Percentiles rank a stretch among this genome's conserved stretches.
Evolutionary conservation across 2,329 filamentous ascomycete genomes (phyloP).

Genomic region (Aureobasidium sp.): DNA sequence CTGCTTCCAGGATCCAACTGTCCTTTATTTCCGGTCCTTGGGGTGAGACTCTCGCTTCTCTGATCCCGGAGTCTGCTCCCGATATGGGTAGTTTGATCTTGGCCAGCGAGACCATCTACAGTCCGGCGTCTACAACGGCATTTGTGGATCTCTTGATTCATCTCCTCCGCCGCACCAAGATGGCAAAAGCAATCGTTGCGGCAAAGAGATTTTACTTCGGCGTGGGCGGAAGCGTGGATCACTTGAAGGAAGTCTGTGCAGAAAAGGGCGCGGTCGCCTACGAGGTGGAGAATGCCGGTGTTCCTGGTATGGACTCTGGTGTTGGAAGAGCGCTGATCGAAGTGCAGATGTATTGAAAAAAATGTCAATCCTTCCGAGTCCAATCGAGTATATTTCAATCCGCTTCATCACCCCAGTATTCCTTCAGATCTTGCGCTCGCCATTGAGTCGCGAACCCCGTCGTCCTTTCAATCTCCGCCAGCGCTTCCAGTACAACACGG

Average conservation of each 20-base stretch:
- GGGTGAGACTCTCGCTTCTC: slow-evolving; percentile 51
- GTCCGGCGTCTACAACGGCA: slow-evolving; percentile 57
- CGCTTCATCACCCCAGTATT: slow-evolving; percentile 40
- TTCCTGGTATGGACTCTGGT: slow-evolving; percentile 34
- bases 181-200: slow-evolving; percentile 56
- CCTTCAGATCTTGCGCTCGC: slow-evolving; percentile 44
- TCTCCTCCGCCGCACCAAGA: slow-evolving; percentile 45
- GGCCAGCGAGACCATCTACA: slow-evolving; percentile 78
- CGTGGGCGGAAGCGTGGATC: slow-evolving; percentile 71
- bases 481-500: slow-evolving; percentile 38
- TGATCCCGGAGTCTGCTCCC: slow-evolving; percentile 38
- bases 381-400: neutral
- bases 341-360: slow-evolving; percentile 29
- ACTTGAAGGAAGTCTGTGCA: slow-evolving; percentile 47
- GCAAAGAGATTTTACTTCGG: slow-evolving; percentile 80
- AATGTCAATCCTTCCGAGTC: neutral
- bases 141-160: slow-evolving; percentile 60
- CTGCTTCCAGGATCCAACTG: slow-evolving; percentile 43
- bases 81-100: slow-evolving; percentile 47
- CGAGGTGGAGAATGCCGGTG: slow-evolving; percentile 39
- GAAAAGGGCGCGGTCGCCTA: slow-evolving; percentile 35
- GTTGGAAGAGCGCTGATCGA: slow-evolving; percentile 40
- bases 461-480: slow-evolving; percentile 43
- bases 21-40: slow-evolving; percentile 68
- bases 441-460: slow-evolving; percentile 47